Conservation (phyloP, 75 land plant species). For the Pinus albicaulis region DNA sequence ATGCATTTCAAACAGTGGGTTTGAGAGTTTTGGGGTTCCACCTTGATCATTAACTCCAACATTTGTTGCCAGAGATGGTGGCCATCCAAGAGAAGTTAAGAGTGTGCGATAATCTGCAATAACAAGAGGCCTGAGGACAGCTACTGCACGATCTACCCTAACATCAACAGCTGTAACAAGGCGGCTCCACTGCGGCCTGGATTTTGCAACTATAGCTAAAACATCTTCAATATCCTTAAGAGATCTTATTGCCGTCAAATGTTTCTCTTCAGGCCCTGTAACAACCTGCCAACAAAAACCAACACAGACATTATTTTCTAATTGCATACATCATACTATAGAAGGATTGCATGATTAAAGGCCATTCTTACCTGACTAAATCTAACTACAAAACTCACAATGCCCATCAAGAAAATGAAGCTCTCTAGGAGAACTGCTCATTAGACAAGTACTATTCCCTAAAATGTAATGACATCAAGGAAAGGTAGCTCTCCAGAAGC, state of each 20-base stretch:
- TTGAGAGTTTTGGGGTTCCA: slow-evolving; percentile 26
- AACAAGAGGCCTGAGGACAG: slow-evolving; percentile 81
- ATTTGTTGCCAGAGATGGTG: slow-evolving; percentile 73
- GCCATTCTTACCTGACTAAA: background rate
- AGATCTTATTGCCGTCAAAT: slow-evolving; percentile 40
- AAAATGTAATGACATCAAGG: background rate
- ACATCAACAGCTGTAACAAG: slow-evolving; percentile 88
- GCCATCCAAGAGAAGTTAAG: slow-evolving; percentile 91
- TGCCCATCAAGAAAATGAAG: background rate
- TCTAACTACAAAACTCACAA: background rate
- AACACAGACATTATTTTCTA: background rate
- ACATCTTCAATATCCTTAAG: slow-evolving; percentile 62
- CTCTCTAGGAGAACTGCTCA: too few species aligned
- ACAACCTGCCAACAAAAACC: slow-evolving; percentile 7
- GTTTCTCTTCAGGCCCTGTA: slow-evolving; percentile 29
- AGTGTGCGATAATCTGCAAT: slow-evolving; percentile 82
- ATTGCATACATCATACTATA: slow-evolving; percentile 1
- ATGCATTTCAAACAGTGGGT: slow-evolving; percentile 72
- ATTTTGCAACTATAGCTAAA: slow-evolving; percentile 41
- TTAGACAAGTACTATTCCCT: too few species aligned
- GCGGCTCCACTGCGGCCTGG: slow-evolving; percentile 68
- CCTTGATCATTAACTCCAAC: slow-evolving; percentile 17
- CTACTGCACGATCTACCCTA: slow-evolving; percentile 84
- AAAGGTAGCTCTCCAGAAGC: background rate
- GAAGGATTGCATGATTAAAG: background rate